Evolutionary conservation across 805 yeast species (phyloP), one percentile per base, ranked within the genome.

Genomic region (Wickerhamomyces bovis): DNA sequence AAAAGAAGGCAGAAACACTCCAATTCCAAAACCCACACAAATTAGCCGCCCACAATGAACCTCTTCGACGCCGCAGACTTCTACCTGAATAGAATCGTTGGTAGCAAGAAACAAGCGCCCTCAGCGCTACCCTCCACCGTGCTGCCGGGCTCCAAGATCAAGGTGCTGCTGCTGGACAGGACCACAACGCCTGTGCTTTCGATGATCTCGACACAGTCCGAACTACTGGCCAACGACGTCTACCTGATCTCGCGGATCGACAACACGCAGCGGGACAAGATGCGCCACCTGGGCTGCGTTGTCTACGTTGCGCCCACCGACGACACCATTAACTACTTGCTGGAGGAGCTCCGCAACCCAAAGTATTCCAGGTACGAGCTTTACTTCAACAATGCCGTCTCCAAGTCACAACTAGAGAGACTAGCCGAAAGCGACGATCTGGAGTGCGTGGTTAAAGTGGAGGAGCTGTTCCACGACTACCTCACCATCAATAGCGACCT

Each of bases 391-490:
- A 89, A 89, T 62, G 70, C 80, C 15, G 75, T 90, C 26, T 73
- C 80, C 44, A 94, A 92, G 66, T 71, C 81, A 22, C 85, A 87
- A 52, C 64, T 94, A 54, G 99, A 94, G 62, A 73, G 86, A 43
- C 62, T 94, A 41, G 98, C 99, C 0, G 96, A 89, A 63, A 77
- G 87, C 3, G 99, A 94, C 64, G 94, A 87, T 59, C 72, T 81
- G 57, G 98, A 92, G 61, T 79, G 81, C 10, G 85, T 94, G 10
- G 68, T 74, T 6, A 77, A 77, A 48, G 89, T 94, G 5, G 80
- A 84, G 44, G 99, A 94, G 60, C 61, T 90, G 36, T 94, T 89
- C 61, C 86, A 83, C 55, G 97, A 94, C 64, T 90, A 84, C 61
- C 72, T 79, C 51, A 81, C 87, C 8, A 66, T 92, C 45, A 88